Percentiles rank a stretch among this genome's conserved stretches.
These are phyloP conservation scores for Hemisphaericaspora nanyangensis DNA, from an alignment of 805 yeast species.

Conservation along the genomic window DNA sequence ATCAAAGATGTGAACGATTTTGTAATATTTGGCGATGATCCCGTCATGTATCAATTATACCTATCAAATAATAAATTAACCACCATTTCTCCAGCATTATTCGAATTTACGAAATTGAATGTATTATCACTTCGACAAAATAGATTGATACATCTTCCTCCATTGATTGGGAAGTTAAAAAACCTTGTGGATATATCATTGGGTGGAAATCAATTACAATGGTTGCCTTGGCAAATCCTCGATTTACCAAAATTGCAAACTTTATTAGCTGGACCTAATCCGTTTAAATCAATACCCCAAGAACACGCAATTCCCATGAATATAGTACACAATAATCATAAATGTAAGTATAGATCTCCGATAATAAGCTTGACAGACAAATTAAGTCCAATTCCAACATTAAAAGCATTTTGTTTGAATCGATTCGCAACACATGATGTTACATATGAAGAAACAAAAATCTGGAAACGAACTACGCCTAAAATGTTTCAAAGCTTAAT, in stretches of 20 bases:
- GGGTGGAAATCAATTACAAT: constrained; percentile 47
- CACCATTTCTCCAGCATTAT: constrained; percentile 46
- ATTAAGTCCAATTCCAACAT: constrained; percentile 35
- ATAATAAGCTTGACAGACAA: constrained; percentile 20
- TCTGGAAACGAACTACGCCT: constrained; percentile 51
- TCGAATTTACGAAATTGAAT: constrained; percentile 46
- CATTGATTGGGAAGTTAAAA: constrained; percentile 38
- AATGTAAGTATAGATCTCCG: constrained; percentile 21
- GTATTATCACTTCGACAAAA: constrained; percentile 53
- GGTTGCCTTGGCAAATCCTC: constrained; percentile 52
- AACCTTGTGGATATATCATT: constrained; percentile 50
- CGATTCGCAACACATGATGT: constrained; percentile 49
- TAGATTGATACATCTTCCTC: constrained; percentile 43
- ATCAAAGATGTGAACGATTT: constrained; percentile 53
- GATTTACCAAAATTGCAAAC: constrained; percentile 38
- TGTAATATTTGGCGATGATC: constrained; percentile 36
- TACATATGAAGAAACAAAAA: constrained; percentile 49
- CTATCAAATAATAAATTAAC: constrained; percentile 48
- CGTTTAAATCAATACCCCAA: constrained; percentile 24
- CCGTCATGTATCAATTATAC: constrained; percentile 41
- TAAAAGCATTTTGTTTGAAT: constrained; percentile 47
- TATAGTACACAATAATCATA: constrained; percentile 9
- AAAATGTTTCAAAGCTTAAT: constrained; percentile 42
- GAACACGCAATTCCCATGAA: constrained; percentile 21
- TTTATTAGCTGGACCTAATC: constrained; percentile 57